Conservation (phyloP, 2,329 filamentous ascomycete genomes). For the Fonsecaea multimorphosa region DNA sequence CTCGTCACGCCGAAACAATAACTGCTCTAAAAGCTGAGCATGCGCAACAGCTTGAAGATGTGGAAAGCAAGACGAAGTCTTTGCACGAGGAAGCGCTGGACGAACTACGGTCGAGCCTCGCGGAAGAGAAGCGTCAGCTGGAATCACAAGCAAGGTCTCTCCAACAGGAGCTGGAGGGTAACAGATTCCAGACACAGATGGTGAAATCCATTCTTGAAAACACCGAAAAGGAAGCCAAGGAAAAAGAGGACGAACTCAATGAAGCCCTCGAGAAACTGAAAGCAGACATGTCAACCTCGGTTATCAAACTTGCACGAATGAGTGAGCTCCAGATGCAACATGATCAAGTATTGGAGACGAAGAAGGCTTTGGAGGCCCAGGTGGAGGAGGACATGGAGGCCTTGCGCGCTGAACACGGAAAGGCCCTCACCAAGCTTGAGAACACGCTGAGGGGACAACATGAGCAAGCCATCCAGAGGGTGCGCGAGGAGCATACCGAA, state of each 20-base stretch:
- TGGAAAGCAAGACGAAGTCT: slow-evolving; percentile 17
- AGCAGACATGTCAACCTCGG: slow-evolving; percentile 27
- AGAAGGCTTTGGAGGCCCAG: slow-evolving; percentile 22
- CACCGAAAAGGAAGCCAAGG: slow-evolving; percentile 27
- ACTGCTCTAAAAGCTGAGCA: slow-evolving; percentile 26
- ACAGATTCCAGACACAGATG: slow-evolving; percentile 32
- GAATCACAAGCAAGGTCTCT: slow-evolving; percentile 46
- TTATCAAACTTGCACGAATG: slow-evolving; percentile 31
- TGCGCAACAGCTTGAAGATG: slow-evolving; percentile 25
- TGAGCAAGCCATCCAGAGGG: slow-evolving; percentile 25
- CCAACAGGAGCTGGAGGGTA: slow-evolving; percentile 40
- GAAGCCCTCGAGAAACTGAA: slow-evolving; percentile 30
- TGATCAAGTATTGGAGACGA: slow-evolving; percentile 29
- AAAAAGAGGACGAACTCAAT: slow-evolving; percentile 28
- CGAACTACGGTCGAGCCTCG: slow-evolving; percentile 35
- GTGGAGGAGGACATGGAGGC: slow-evolving; percentile 25
- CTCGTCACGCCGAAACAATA: slow-evolving; percentile 21
- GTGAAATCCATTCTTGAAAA: slow-evolving; percentile 33
- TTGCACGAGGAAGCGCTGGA: slow-evolving; percentile 24
- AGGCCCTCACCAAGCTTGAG: slow-evolving; percentile 25
- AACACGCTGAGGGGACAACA: slow-evolving; percentile 28
- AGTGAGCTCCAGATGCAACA: slow-evolving; percentile 32
- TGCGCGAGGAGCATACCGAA: slow-evolving; percentile 36
- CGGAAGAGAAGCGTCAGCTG: slow-evolving; percentile 44
- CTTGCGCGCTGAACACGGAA: slow-evolving; percentile 27